Base-by-base conservation (phyloP, 2,329 filamentous ascomycete genomes). In the Fusarium sp. region DNA sequence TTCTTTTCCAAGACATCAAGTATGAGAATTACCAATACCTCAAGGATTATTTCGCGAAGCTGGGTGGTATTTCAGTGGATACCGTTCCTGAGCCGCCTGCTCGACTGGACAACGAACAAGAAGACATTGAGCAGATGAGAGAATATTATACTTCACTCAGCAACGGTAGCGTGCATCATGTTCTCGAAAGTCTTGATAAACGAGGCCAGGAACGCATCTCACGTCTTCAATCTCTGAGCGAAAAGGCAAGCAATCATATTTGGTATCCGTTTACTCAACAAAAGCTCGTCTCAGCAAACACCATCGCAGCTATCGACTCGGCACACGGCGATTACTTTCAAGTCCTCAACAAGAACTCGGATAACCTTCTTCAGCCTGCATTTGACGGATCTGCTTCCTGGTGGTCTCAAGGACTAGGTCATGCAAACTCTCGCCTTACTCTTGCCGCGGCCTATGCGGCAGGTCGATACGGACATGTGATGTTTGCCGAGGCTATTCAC, bases 221-320 rank as follows among this genome's bases (percentile, higher is more conserved):
- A 1, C 81, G 85, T 0, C 79, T 96, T 0, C 85, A 90, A 34
- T 83, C 81, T 2, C 90, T 95, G 87, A 81, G 88, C 0, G 75
- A 80, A 2, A 83, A 86, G 40, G 93, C 93, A 0, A 83, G 89
- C 57, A 76, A 85, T 11, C 83, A 83, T 4, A 94, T 97, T 38
- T 97, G 93, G 93, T 95, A 95, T 72, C 93, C 94, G 0, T 97
- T 97, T 73, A 95, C 93, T 0, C 93, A 97, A 72, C 93, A 97
- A 66, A 88, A 88, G 40, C 83, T 86, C 50, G 82, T 93, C 69
- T 81, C 83, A 0, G 78, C 87, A 7, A 79, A 88, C 3, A 88
- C 88, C 15, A 93, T 97, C 45, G 86, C 90, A 0, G 86, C 90
- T 1, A 94, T 97, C 58, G 93, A 97, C 76, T 95, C 93, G 0